Evolutionary conservation across 1,284 basidiomycete species (phyloP), one percentile per base, ranked within the genome.

Genomic region (Neonothopanus nambi): DNA sequence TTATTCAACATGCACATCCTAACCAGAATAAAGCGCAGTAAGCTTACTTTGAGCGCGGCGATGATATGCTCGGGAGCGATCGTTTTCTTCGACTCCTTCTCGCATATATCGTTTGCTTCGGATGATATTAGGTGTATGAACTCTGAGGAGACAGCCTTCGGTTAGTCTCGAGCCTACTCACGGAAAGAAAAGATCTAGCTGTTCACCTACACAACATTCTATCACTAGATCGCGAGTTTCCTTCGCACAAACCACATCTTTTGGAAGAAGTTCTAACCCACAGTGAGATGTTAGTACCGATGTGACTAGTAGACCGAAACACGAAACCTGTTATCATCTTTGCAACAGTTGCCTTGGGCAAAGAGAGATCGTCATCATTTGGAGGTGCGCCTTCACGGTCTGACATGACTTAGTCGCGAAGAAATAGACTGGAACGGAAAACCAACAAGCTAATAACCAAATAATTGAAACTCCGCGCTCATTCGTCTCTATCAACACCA

Each of bases 51-150:
- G 48, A 99, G 76, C 5, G 96, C 97, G 35, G 84, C 78, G 40
- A 98, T 89, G 44, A 99, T 95, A 67, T 99, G 96, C 66, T 99
- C 96, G 2, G 97, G 96, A 3, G 95, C 93, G 63, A 99, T 99
- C 0, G 96, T 99, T 78, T 99, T 99, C 77, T 98, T 98, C n/a
- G 91, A 90, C 65, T 95, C 94, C 68, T 93, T 89, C 67, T 99
- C 97, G 70, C 97, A 99, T 55, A 98, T 93, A 61, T 98, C 94
- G 72, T 99, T 99, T 49, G 95, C 91, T 71, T 98, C 95, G 6
- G 95, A 95, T 13, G 97, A 97, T 66, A 99, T 90, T 67, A 99
- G 76, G 67, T 98, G 93, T 62, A 99, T 96, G 73, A 98, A 99
- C 78, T 99, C 96, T 98, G 65, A 44, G 33, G 15, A 24, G 20